A percentile compares a stretch with the other conserved stretches of the same genome.
Conservation (phyloP, 352 stramenopile species). For the Phytophthora idaei region DNA sequence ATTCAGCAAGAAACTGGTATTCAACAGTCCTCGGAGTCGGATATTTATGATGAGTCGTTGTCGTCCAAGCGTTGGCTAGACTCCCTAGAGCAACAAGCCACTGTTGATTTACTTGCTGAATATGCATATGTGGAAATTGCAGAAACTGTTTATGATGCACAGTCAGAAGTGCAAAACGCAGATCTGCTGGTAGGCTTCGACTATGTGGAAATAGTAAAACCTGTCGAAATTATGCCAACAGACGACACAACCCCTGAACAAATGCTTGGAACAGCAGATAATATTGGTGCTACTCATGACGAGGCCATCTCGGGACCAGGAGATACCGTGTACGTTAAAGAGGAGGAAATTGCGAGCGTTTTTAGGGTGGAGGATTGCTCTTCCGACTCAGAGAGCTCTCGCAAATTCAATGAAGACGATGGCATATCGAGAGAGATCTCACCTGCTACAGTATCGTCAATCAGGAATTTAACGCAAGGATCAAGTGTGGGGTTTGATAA, state of each 20-base stretch:
- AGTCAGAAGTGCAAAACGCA: too few relatives aligned
- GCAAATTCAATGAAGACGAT: background rate
- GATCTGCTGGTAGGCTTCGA: too few relatives aligned
- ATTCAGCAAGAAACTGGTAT: background rate
- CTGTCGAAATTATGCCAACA: too few relatives aligned
- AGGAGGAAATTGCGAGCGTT: too few relatives aligned
- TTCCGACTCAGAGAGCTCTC: background rate
- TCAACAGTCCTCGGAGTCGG: background rate
- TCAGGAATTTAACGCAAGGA: background rate
- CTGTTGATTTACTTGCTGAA: slow-evolving; percentile 26
- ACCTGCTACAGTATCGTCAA: background rate
- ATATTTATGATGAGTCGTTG: background rate
- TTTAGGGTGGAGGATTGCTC: background rate
- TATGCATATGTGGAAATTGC: slow-evolving; percentile 33
- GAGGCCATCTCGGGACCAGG: too few relatives aligned
- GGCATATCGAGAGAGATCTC: background rate
- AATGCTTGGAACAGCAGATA: too few relatives aligned
- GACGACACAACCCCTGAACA: too few relatives aligned
- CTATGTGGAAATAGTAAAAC: too few relatives aligned
- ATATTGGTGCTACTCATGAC: too few relatives aligned
- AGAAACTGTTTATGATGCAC: slow-evolving; percentile 6
- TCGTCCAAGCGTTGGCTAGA: background rate
- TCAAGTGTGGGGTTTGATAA: slow-evolving; percentile 3
- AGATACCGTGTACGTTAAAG: too few relatives aligned
- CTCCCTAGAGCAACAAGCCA: background rate